Evolutionary conservation across 495 filamentous ascomycete species (phyloP).

Genomic region (Trichoderma virens): DNA sequence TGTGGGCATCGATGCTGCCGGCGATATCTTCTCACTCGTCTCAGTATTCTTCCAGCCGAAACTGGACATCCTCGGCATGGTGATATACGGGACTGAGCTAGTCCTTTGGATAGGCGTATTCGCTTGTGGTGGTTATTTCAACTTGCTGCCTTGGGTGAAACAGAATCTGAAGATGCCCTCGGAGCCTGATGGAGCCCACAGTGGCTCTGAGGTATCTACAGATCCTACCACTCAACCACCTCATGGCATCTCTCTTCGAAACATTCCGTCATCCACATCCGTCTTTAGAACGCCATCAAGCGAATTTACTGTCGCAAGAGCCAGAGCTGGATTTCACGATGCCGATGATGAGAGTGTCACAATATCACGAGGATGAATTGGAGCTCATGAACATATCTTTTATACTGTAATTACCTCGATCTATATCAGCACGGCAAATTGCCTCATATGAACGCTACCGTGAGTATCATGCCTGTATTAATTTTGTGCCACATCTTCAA

Average conservation of each 20-base stretch:
- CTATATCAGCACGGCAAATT: no score
- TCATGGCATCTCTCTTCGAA: slow-evolving; percentile 31
- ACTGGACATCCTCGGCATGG: slow-evolving; percentile 49
- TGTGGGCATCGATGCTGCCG: slow-evolving; percentile 55
- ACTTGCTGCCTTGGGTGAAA: slow-evolving; percentile 46
- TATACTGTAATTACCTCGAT: no score
- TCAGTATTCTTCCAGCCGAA: slow-evolving; percentile 51
- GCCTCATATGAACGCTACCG: no score
- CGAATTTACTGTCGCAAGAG: slow-evolving; percentile 24
- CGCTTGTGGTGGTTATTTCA: slow-evolving; percentile 50
- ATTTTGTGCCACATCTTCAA: slow-evolving; percentile 8
- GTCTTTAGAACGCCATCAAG: slow-evolving; percentile 42
- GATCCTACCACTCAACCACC: not conserved
- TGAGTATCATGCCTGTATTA: not conserved
- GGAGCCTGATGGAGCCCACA: slow-evolving; percentile 11
- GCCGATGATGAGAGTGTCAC: not conserved
- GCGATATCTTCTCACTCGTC: slow-evolving; percentile 53
- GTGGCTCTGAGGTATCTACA: slow-evolving; percentile 10
- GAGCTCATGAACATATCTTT: not conserved
- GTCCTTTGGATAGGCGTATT: slow-evolving; percentile 56
- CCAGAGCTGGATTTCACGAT: slow-evolving; percentile 1
- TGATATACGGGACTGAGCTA: slow-evolving; percentile 56
- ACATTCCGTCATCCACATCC: slow-evolving; percentile 49
- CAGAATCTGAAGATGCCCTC: slow-evolving; percentile 15
- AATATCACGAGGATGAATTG: not conserved